Evolutionary conservation across 2,329 filamentous ascomycete species (phyloP).

Genomic region (Lasiodiplodia sp.): DNA sequence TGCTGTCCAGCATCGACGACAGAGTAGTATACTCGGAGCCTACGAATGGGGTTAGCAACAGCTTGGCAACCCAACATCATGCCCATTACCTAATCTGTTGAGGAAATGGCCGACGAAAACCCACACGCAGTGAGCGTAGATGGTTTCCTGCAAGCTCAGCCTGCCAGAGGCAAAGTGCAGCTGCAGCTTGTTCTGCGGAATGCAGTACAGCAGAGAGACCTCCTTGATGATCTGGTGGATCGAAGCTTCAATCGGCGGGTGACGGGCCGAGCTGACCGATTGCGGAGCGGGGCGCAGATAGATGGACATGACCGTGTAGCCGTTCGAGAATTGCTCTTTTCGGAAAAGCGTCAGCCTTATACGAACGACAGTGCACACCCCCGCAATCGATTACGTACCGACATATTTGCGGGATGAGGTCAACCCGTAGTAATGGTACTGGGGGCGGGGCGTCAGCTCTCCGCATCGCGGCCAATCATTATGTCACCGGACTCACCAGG

Average conservation of each 20-base stretch:
- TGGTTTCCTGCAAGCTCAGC: constrained; percentile 92
- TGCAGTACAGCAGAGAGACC: constrained; percentile 94
- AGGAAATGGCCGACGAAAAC: constrained; percentile 98
- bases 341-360: constrained; percentile 41
- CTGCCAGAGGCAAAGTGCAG: constrained; percentile 83
- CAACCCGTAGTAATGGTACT: constrained; percentile 96
- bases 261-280: constrained; percentile 61
- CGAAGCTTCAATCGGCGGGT: constrained; percentile 87
- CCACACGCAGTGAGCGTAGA: constrained; percentile 97
- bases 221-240: constrained; percentile 99
- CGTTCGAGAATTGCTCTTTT: constrained; percentile 92
- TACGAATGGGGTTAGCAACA: neutral
- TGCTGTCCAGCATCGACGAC: constrained; percentile 77
- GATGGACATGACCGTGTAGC: constrained; percentile 94
- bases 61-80: too few relatives aligned
- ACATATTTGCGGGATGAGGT: constrained; percentile 98
- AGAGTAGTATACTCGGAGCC: constrained; percentile 88
- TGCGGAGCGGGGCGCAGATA: constrained; percentile 79
- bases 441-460: constrained; percentile 2
- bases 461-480: neutral
- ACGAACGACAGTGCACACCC: neutral
- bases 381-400: constrained; percentile 33
- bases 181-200: constrained; percentile 97
- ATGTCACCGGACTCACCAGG: constrained; percentile 51
- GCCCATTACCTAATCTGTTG: constrained; percentile 73